Percentiles rank a stretch among this genome's conserved stretches.
These are phyloP conservation scores for Plectosphaerella sp. DNA, from an alignment of 2,329 filamentous ascomycete genomes.

Conservation along the genomic window DNA sequence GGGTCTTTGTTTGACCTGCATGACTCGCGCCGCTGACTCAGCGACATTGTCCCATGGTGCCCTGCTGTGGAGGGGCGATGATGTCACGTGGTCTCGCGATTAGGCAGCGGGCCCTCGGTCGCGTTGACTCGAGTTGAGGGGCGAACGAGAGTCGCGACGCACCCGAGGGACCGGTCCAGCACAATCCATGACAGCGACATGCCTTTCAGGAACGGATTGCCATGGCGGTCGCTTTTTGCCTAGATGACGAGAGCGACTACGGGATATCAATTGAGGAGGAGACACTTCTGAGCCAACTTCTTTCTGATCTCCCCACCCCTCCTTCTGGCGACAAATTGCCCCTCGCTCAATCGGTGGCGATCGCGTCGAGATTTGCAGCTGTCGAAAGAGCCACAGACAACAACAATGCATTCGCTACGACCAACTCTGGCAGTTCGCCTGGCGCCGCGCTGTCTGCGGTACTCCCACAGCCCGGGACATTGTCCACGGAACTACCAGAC, in stretches of 20 bases:
- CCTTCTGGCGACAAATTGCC: not conserved
- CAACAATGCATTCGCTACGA: not conserved
- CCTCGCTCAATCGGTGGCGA: too few species aligned
- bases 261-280: constrained; percentile 44
- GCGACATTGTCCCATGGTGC: too few species aligned
- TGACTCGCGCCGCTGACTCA: too few species aligned
- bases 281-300: constrained; percentile 29
- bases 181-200: constrained; percentile 1
- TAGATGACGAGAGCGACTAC: constrained; percentile 39
- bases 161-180: not conserved
- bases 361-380: not conserved
- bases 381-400: not conserved
- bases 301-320: constrained; percentile 13
- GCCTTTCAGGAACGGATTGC: not conserved
- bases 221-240: constrained; percentile 6
- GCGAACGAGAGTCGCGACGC: not conserved
- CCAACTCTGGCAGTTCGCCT: not conserved
- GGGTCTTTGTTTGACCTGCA: too few species aligned
- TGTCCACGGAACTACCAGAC: constrained; percentile 10
- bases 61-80: too few species aligned
- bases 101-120: not conserved
- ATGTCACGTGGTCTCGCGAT: not conserved
- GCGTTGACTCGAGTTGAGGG: not conserved
- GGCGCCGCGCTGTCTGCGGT: not conserved
- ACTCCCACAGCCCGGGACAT: not conserved